These are phyloP conservation scores for Daldinia grandis DNA, from an alignment of 495 filamentous ascomycete species.

Conservation along the genomic window DNA sequence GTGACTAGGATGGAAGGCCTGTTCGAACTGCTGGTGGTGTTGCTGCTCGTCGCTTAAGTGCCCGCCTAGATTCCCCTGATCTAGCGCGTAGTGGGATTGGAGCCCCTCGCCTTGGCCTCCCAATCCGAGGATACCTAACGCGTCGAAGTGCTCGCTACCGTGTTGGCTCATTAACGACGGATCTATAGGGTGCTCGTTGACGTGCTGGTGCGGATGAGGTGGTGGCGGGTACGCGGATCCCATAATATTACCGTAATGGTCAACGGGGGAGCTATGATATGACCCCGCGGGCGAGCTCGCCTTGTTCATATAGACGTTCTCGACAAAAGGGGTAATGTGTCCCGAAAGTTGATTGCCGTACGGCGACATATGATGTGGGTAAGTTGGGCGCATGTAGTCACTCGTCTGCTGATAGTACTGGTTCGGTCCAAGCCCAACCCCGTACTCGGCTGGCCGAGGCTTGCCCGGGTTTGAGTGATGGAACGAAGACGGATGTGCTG, in stretches of 20 bases:
- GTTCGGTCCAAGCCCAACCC: constrained; percentile 57
- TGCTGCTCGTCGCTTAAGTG: constrained; percentile 21
- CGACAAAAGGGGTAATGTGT: constrained; percentile 28
- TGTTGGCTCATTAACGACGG: constrained; percentile 34
- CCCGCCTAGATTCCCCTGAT: constrained; percentile 16
- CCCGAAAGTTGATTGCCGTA: constrained; percentile 13
- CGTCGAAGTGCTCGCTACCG: constrained; percentile 10
- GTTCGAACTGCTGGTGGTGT: background rate
- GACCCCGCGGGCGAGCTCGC: constrained; percentile 51
- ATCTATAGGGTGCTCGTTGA: constrained; percentile 34
- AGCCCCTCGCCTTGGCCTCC: constrained; percentile 23
- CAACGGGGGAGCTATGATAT: constrained; percentile 46
- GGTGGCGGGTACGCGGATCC: constrained; percentile 38
- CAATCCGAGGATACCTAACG: constrained; percentile 25
- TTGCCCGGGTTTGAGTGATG: constrained; percentile 69
- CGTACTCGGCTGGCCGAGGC: constrained; percentile 64
- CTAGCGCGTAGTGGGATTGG: constrained; percentile 18
- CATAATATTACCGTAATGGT: constrained; percentile 39
- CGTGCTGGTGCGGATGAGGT: constrained; percentile 26
- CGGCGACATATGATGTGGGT: constrained; percentile 27
- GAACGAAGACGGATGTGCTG: constrained; percentile 63
- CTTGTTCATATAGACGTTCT: constrained; percentile 55
- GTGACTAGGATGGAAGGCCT: background rate
- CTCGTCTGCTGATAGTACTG: constrained; percentile 68
- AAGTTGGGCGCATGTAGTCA: constrained; percentile 34